Evolutionary conservation across 78 protist species (phyloP).

Genomic region (Trichosphaerium sp.): DNA sequence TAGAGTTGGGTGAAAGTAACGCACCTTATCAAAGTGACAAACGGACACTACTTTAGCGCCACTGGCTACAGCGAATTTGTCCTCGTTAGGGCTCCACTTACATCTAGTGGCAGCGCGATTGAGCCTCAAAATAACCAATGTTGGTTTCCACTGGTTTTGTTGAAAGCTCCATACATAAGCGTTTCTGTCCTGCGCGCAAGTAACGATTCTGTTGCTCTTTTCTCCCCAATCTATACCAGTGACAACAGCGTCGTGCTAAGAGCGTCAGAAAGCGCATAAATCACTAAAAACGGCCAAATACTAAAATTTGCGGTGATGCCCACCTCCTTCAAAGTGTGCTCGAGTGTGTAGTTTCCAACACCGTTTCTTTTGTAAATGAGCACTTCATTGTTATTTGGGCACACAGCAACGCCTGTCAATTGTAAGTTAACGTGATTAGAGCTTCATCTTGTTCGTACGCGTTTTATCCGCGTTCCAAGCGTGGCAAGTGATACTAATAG

Average conservation of each 20-base stretch:
- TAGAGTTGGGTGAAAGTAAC: too few species aligned
- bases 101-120: constrained; percentile 80
- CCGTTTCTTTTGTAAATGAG: constrained; percentile 45
- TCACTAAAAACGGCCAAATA: too few species aligned
- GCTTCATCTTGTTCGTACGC: constrained; percentile 9
- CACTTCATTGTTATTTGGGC: constrained; percentile 73
- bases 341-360: constrained; percentile 14
- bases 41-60: constrained; percentile 74
- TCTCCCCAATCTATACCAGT: constrained; percentile 86
- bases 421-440: not conserved
- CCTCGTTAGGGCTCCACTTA: constrained; percentile 74
- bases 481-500: constrained; percentile 41
- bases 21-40: constrained; percentile 85
- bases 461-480: constrained; percentile 77
- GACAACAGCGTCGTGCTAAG: constrained; percentile 79
- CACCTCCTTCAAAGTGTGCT: constrained; percentile 32
- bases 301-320: not conserved
- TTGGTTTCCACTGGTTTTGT: constrained; percentile 69
- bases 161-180: constrained; percentile 87
- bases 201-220: constrained; percentile 69
- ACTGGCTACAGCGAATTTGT: constrained; percentile 81
- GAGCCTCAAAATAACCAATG: constrained; percentile 76
- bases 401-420: constrained; percentile 67
- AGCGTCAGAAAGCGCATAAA: too few species aligned
- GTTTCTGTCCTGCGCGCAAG: constrained; percentile 86